Percentiles rank a stretch among this genome's conserved stretches.
Conservation (phyloP, 495 filamentous ascomycete species). For the Talaromyces borbonicus region DNA sequence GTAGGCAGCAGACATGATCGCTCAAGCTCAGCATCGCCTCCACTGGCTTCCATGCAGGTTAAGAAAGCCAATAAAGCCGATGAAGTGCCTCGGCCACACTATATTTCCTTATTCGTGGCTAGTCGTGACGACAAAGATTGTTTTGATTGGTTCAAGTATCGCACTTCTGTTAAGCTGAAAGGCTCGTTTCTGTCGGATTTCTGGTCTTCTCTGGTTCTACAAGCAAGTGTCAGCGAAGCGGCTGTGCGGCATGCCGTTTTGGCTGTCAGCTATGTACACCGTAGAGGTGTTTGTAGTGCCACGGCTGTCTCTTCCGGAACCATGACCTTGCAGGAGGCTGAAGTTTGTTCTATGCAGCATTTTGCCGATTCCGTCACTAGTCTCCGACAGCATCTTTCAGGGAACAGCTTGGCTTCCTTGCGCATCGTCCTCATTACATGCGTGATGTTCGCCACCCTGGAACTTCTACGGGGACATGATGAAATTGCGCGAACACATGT, state of each 20-base stretch:
- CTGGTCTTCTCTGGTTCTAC: conserved; percentile 44
- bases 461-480: conserved; percentile 17
- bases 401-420: neutral
- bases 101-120: conserved; percentile 3
- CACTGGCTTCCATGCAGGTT: neutral
- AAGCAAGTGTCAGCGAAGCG: conserved; percentile 47
- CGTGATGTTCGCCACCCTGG: conserved; percentile 20
- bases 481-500: conserved; percentile 17
- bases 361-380: conserved; percentile 46
- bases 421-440: conserved; percentile 19
- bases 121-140: conserved; percentile 2
- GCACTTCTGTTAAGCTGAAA: conserved; percentile 10
- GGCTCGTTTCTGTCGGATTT: conserved; percentile 54
- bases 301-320: neutral
- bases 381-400: conserved; percentile 14
- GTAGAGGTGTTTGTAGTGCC: neutral
- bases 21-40: neutral
- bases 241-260: conserved; percentile 54
- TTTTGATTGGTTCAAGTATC: neutral
- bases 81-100: neutral
- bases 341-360: conserved; percentile 36
- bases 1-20: neutral
- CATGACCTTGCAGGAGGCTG: conserved; percentile 17
- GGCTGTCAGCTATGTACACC: conserved; percentile 51
- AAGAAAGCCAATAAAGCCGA: neutral